Conservation (phyloP, 2,329 filamentous ascomycete species). For the Periconia sp. region DNA sequence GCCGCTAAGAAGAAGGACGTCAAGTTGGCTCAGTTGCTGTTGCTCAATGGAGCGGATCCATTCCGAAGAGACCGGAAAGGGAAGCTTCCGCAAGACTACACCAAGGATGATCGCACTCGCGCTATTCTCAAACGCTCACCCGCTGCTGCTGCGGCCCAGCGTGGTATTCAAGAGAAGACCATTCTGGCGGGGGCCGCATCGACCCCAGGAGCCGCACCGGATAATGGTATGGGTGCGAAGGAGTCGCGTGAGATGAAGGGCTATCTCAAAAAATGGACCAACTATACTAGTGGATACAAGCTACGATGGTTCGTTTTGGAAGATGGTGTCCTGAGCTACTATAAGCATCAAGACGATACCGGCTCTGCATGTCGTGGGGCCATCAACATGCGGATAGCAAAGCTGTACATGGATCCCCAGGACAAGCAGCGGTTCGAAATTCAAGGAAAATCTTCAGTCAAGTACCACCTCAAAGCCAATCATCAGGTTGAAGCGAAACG, state of each 20-base stretch:
- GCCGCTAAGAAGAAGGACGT: conserved; percentile 86
- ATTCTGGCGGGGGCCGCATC: conserved; percentile 75
- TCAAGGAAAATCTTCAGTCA: conserved; percentile 95
- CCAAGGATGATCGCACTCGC: conserved; percentile 87
- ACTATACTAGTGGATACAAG: conserved; percentile 97
- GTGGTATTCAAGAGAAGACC: conserved; percentile 95
- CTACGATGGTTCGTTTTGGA: conserved; percentile 97
- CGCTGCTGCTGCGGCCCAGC: conserved; percentile 88
- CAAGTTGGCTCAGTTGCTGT: conserved; percentile 82
- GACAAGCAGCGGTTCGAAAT: conserved; percentile 99
- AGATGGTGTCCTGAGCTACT: conserved; percentile 96
- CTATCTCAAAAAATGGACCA: conserved; percentile 99
- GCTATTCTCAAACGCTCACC: conserved; percentile 92
- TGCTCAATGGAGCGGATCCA: conserved; percentile 93
- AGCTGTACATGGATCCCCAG: conserved; percentile 91
- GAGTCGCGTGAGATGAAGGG: conserved; percentile 97
- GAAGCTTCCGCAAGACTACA: conserved; percentile 93
- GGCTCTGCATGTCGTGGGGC: conserved; percentile 94
- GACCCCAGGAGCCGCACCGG: conserved; percentile 60
- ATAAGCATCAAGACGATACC: conserved; percentile 97
- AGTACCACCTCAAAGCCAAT: conserved; percentile 96
- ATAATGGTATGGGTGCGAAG: conserved; percentile 67
- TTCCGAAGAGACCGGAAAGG: conserved; percentile 94
- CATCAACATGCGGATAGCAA: conserved; percentile 98
- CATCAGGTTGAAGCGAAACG: conserved; percentile 97